Base-by-base conservation (phyloP, 75 land plant genomes). In the Sequoia sempervirens region DNA sequence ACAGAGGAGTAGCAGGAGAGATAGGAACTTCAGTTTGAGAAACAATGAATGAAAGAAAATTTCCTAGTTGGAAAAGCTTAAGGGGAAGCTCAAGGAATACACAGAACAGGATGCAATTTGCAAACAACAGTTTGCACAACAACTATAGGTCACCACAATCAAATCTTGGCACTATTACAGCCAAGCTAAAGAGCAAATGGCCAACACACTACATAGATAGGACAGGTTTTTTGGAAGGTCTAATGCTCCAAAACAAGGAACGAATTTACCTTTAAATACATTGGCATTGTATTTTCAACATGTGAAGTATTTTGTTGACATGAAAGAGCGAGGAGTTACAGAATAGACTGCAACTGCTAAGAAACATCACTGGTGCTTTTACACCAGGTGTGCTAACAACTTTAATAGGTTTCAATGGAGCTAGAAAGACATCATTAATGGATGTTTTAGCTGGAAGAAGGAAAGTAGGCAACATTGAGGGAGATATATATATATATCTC, bases 251-350 rank as follows among this genome's bases (percentile, higher is more conserved):
- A 91, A 90, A 82, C 90, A 89, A 87, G 98, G 98, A 88, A 94
- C 94, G 96, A 88, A 90, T 43, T 89, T 96, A 72, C 94, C 98
- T 10, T 96, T 94, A 58, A 82, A 83, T 76, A 93, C 98, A 81
- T 83, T 94, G 12, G 84, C 98, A 45, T 92, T 96, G 91, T 87
- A 94, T 26, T 96, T 96, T 86, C 92, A 93, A 30, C 88, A 85
- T 80, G 92, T 96, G 5, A 89, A 90, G 52, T 96, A 96, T 90
- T 94, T 82, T 85, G 98, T 96, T 11, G 98, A 93, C 80, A 90
- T 93, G 88, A 88, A 81, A 80, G 47, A 78, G 23, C 85, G 69
- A 36, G 89, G 83, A 72, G 81, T 80, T 18, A 56, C 79, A 56
- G 85, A 87, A 56, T 11, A 68, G 43, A 56, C 18, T 73, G 79